Conservation (phyloP, 2,329 filamentous ascomycete genomes). For the Epichloe aotearoae region DNA sequence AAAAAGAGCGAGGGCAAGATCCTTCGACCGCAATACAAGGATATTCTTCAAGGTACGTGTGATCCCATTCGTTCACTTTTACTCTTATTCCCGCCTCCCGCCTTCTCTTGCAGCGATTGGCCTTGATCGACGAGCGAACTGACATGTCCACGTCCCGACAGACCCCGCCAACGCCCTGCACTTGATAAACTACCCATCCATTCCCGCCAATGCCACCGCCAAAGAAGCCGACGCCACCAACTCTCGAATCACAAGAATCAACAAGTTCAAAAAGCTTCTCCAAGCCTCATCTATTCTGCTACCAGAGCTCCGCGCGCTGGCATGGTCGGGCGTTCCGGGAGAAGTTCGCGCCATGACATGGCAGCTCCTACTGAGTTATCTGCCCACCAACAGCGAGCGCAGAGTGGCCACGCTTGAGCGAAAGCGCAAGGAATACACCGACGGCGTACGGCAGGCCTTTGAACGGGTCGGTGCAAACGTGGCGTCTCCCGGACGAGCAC, state of each 20-base stretch:
- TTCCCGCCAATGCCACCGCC: constrained; percentile 57
- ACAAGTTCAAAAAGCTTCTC: constrained; percentile 94
- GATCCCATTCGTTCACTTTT: background rate
- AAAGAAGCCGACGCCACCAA: constrained; percentile 82
- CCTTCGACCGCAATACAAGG: constrained; percentile 90
- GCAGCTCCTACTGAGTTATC: constrained; percentile 88
- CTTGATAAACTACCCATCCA: constrained; percentile 74
- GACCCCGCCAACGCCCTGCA: constrained; percentile 89
- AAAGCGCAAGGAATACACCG: constrained; percentile 92
- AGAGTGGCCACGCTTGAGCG: constrained; percentile 80
- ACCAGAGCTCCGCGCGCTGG: constrained; percentile 66
- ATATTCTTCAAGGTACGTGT: constrained; percentile 59
- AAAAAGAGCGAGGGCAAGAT: constrained; percentile 93
- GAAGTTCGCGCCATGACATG: constrained; percentile 99
- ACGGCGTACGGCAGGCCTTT: constrained; percentile 68
- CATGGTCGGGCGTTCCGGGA: constrained; percentile 89
- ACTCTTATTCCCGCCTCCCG: no score
- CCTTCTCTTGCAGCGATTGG: background rate
- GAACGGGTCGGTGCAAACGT: constrained; percentile 44
- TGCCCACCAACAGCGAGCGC: constrained; percentile 92
- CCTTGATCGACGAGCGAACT: background rate
- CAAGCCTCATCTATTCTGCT: constrained; percentile 85
- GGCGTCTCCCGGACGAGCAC: constrained; percentile 30
- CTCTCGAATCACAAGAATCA: constrained; percentile 82
- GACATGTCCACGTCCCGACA: constrained; percentile 12